A percentile compares a stretch with the other conserved stretches of the same genome.
Conservation (phyloP, 495 filamentous ascomycete genomes). For the Oidiodendron maius region DNA sequence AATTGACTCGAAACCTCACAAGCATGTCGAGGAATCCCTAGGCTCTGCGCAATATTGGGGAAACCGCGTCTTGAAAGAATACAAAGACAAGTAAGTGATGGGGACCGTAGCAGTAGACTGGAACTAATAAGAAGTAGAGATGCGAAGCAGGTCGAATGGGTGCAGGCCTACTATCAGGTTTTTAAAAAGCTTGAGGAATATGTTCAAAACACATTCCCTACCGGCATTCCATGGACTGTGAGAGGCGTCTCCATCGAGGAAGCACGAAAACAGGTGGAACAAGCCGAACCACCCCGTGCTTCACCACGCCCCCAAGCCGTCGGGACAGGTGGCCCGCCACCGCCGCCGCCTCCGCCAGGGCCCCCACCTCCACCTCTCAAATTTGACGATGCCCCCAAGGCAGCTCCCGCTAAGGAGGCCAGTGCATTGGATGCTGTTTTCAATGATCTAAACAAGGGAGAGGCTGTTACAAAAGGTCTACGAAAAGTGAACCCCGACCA, state of each 20-base stretch:
- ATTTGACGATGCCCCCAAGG: constrained; percentile 39
- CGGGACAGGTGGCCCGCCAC: constrained; percentile 38
- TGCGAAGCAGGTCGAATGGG: constrained; percentile 73
- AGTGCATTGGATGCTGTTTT: constrained; percentile 80
- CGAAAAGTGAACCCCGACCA: constrained; percentile 88
- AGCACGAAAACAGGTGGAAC: constrained; percentile 51
- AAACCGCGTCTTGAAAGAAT: constrained; percentile 80
- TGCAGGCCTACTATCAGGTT: constrained; percentile 80
- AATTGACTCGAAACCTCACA: constrained; percentile 69
- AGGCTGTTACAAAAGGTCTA: constrained; percentile 76
- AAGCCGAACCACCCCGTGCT: constrained; percentile 28
- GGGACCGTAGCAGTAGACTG: too few species aligned
- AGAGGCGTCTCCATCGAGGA: constrained; percentile 72
- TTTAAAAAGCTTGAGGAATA: constrained; percentile 76
- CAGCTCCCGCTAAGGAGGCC: constrained; percentile 26
- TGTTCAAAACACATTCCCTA: constrained; percentile 71
- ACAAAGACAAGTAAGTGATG: constrained; percentile 75
- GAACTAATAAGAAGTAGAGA: constrained; percentile 47
- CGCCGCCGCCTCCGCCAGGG: constrained; percentile 68
- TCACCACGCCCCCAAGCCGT: constrained; percentile 22
- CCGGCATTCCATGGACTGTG: constrained; percentile 83
- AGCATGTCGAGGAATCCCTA: constrained; percentile 72
- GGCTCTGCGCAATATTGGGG: constrained; percentile 83
- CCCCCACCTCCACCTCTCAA: constrained; percentile 59
- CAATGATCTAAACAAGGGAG: constrained; percentile 81